phyloP scores from a whole-genome alignment of 1,284 basidiomycete species.

The Uromyces viciae-fabae region DNA sequence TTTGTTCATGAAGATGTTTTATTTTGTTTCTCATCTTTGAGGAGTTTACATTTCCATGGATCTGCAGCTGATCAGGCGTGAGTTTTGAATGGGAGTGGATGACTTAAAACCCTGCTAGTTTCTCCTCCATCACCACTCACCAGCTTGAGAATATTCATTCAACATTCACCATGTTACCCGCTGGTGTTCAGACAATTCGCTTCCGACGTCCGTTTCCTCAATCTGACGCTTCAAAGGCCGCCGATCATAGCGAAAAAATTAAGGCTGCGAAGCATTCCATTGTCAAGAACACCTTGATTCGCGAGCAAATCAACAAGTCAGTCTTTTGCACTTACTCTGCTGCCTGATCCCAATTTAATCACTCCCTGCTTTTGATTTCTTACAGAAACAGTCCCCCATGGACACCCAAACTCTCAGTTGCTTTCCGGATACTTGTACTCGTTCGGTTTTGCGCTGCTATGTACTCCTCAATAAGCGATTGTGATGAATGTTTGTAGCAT shows the following conservation, averaged over 20 bases:
- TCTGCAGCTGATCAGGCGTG: too few relatives aligned
- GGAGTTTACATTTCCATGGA: too few relatives aligned
- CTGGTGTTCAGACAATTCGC: constrained; percentile 28
- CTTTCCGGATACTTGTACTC: constrained; percentile 76
- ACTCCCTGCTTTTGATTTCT: neutral
- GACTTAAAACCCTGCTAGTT: too few relatives aligned
- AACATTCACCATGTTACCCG: neutral
- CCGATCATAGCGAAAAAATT: constrained; percentile 41
- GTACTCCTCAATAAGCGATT: constrained; percentile 93
- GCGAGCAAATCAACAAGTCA: constrained; percentile 38
- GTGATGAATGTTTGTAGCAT: constrained; percentile 78
- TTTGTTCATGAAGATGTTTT: too few relatives aligned
- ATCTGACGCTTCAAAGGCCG: constrained; percentile 25
- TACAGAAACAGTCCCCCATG: constrained; percentile 62
- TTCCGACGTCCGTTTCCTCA: constrained; percentile 23
- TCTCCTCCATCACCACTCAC: too few relatives aligned
- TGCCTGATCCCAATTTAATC: constrained; percentile 1
- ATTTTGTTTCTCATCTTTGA: too few relatives aligned
- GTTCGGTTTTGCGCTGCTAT: constrained; percentile 81
- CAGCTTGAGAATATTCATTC: too few relatives aligned
- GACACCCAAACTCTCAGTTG: constrained; percentile 74
- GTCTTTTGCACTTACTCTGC: neutral
- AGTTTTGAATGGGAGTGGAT: too few relatives aligned
- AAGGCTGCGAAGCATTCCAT: constrained; percentile 15
- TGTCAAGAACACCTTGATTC: constrained; percentile 35